These are phyloP conservation scores for Didymella pomorum DNA, from an alignment of 2,329 filamentous ascomycete genomes.

Conservation along the genomic window DNA sequence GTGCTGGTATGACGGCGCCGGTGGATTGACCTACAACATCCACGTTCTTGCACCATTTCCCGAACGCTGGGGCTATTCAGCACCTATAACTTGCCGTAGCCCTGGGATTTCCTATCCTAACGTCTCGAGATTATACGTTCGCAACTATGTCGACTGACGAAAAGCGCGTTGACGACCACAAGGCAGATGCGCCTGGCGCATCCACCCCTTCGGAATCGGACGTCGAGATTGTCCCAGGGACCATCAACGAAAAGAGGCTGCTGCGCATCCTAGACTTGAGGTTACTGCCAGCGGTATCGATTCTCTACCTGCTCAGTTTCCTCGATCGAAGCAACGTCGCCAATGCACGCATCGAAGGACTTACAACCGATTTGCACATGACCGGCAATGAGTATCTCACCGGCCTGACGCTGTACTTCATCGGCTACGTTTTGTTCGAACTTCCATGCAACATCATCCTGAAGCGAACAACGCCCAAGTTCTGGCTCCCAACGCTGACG, in stretches of 20 bases:
- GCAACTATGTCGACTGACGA: slow-evolving; percentile 29
- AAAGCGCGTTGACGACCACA: slow-evolving; percentile 22
- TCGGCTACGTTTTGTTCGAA: slow-evolving; percentile 59
- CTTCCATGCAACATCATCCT: slow-evolving; percentile 53
- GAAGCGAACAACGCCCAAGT: slow-evolving; percentile 65
- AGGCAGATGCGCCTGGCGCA: slow-evolving; percentile 27
- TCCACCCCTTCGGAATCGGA: slow-evolving; percentile 39
- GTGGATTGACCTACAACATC: slow-evolving; percentile 22
- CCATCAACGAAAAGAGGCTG: slow-evolving; percentile 64
- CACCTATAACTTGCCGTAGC: slow-evolving; percentile 18
- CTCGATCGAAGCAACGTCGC: slow-evolving; percentile 51
- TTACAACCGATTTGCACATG: slow-evolving; percentile 43
- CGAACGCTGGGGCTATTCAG: slow-evolving; percentile 1
- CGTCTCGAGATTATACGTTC: background rate
- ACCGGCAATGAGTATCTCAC: slow-evolving; percentile 66
- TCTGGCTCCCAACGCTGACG: slow-evolving; percentile 59
- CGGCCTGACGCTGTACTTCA: slow-evolving; percentile 71
- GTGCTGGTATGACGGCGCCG: slow-evolving; percentile 18
- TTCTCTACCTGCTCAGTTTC: slow-evolving; percentile 53
- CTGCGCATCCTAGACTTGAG: slow-evolving; percentile 63
- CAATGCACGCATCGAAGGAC: slow-evolving; percentile 58
- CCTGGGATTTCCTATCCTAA: background rate
- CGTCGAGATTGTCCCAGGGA: slow-evolving; percentile 29
- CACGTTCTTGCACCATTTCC: slow-evolving; percentile 46
- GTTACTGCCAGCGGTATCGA: slow-evolving; percentile 53